Evolutionary conservation across 208 protist species (phyloP).

Genomic region (Naegleria fowleri): DNA sequence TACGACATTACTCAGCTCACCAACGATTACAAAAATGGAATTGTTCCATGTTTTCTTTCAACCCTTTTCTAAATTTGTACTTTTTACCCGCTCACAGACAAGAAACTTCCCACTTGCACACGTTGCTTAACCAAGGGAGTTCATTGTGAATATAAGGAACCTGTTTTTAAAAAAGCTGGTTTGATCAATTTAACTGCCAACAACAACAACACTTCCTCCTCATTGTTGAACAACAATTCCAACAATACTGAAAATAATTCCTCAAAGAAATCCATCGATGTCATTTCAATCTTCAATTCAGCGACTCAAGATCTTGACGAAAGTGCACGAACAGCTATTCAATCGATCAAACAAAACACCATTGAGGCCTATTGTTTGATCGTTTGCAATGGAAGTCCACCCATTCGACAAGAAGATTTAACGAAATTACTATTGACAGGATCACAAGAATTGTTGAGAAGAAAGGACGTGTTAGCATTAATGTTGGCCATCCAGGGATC

Average conservation of each 20-base stretch:
- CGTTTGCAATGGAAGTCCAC: background rate
- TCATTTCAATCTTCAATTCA: background rate
- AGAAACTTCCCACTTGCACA: background rate
- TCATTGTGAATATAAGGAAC: background rate
- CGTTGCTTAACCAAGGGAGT: background rate
- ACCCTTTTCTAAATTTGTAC: background rate
- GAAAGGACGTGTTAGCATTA: background rate
- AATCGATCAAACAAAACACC: background rate
- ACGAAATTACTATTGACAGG: background rate
- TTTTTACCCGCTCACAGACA: background rate
- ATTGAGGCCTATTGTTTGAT: background rate
- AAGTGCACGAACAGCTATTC: background rate
- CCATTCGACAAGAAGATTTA: background rate
- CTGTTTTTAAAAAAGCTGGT: background rate
- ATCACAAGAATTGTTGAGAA: background rate
- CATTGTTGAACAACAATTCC: no score
- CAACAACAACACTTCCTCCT: background rate
- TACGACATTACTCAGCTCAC: background rate
- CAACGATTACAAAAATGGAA: background rate
- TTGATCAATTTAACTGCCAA: background rate
- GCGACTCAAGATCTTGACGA: background rate
- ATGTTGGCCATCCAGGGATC: background rate
- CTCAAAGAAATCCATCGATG: background rate
- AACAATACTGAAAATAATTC: no score
- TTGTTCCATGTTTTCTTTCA: no score